Evolutionary conservation across 1,284 basidiomycete species (phyloP).

Genomic region (Schizophyllum commune): DNA sequence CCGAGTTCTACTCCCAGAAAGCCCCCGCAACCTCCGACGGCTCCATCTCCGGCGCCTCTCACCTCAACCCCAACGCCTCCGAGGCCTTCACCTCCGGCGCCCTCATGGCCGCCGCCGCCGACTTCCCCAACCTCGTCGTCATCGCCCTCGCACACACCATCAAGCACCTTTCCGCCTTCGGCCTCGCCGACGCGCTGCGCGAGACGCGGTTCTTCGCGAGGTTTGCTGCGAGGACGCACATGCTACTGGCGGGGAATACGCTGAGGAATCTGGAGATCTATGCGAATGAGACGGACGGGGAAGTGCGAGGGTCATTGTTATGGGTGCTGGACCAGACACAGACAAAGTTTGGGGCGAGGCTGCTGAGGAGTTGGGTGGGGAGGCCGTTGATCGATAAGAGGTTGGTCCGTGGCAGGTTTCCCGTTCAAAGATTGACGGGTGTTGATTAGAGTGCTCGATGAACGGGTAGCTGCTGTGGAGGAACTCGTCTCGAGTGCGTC

Average conservation of each 20-base stretch:
- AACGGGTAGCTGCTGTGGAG: conserved; percentile 78
- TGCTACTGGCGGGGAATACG: conserved; percentile 88
- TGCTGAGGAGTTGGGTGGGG: conserved; percentile 84
- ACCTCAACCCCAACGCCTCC: background rate
- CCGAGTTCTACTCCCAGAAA: conserved; percentile 58
- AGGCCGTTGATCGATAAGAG: conserved; percentile 72
- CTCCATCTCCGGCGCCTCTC: conserved; percentile 35
- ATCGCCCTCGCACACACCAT: conserved; percentile 76
- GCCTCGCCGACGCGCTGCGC: conserved; percentile 67
- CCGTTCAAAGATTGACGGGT: background rate
- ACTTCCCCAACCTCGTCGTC: conserved; percentile 67
- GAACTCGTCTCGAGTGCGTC: conserved; percentile 63
- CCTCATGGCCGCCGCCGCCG: conserved; percentile 58
- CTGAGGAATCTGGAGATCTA: conserved; percentile 90
- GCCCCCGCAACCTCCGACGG: background rate
- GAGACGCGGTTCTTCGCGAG: conserved; percentile 72
- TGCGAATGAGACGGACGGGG: conserved; percentile 79
- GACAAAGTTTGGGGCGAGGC: conserved; percentile 83
- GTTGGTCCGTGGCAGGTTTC: conserved; percentile 31
- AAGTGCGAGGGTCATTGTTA: conserved; percentile 71
- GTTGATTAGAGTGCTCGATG: conserved; percentile 52
- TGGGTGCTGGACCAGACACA: conserved; percentile 84
- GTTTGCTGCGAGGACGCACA: conserved; percentile 76
- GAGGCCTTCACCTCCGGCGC: conserved; percentile 27
- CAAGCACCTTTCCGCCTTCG: conserved; percentile 70